phyloP scores from a whole-genome alignment of 2,329 filamentous ascomycete species.

The Lizonia empirigonia region DNA sequence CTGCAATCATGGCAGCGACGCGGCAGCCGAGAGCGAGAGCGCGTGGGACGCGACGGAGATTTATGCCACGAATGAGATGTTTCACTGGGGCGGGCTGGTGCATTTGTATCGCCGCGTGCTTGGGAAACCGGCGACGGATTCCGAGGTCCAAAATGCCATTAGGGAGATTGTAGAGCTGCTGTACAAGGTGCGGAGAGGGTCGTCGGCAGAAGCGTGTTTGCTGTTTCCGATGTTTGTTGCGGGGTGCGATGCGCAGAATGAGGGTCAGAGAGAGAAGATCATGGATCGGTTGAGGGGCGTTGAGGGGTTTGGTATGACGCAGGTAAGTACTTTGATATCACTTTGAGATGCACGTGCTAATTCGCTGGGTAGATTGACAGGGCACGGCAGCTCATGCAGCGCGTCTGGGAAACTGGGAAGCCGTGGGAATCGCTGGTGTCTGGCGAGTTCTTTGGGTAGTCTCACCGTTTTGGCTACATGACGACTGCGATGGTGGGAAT shows the following conservation, averaged over 20 bases:
- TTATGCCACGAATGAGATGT: slow-evolving; percentile 75
- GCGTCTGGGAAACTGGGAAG: slow-evolving; percentile 69
- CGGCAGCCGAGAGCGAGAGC: slow-evolving; percentile 45
- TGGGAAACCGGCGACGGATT: slow-evolving; percentile 62
- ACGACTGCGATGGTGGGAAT: background rate
- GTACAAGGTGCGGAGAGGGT: slow-evolving; percentile 66
- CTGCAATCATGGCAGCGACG: slow-evolving; percentile 50
- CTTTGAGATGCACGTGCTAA: background rate
- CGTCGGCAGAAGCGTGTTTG: slow-evolving; percentile 74
- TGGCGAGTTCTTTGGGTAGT: slow-evolving; percentile 68
- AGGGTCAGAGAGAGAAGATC: slow-evolving; percentile 63
- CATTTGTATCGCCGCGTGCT: slow-evolving; percentile 77
- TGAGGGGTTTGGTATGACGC: slow-evolving; percentile 76
- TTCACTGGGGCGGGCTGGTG: slow-evolving; percentile 78
- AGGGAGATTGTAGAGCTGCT: slow-evolving; percentile 67
- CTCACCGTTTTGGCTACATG: background rate
- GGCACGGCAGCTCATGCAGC: slow-evolving; percentile 69
- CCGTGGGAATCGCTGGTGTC: slow-evolving; percentile 71
- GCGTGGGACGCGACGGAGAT: slow-evolving; percentile 68
- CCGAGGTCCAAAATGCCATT: slow-evolving; percentile 67
- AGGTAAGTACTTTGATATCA: slow-evolving; percentile 57
- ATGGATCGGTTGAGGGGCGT: slow-evolving; percentile 69
- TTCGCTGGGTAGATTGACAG: slow-evolving; percentile 56
- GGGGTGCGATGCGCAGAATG: slow-evolving; percentile 71
- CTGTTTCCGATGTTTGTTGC: slow-evolving; percentile 85